Evolutionary conservation across 257 asterid genomes (phyloP).

Genomic region (Jacaranda mimosifolia): DNA sequence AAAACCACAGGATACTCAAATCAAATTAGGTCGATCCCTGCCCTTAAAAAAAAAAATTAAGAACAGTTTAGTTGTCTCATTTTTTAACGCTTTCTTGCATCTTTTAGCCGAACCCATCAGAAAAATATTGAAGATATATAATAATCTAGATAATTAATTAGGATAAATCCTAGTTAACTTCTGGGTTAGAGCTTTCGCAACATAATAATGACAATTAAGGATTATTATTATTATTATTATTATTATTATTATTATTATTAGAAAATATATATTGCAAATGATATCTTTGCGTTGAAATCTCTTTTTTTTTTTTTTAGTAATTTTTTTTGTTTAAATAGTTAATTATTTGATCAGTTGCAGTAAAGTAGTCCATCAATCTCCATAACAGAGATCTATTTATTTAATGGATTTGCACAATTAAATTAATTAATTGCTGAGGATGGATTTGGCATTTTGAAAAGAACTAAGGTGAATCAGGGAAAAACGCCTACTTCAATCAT

Average conservation of each 20-base stretch:
- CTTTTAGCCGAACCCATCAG: slow-evolving; percentile 5
- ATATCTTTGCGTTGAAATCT: neutral
- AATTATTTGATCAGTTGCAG: neutral
- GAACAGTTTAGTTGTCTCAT: no score
- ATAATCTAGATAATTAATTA: neutral
- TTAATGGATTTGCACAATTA: neutral
- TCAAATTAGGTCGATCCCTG: no score
- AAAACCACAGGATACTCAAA: no score
- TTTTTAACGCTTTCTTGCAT: slow-evolving; percentile 28
- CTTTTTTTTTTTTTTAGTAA: neutral
- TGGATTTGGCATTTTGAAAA: neutral
- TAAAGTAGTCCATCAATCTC: neutral
- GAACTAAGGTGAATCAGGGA: neutral
- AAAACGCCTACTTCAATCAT: no score
- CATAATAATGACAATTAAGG: slow-evolving; percentile 17
- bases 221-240: no score
- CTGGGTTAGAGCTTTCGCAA: neutral
- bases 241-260: no score
- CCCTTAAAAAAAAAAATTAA: no score
- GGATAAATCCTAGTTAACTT: no score
- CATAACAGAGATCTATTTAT: neutral
- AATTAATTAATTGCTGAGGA: neutral
- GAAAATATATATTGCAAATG: neutral
- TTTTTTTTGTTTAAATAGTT: neutral
- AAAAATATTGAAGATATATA: neutral